Base-by-base conservation (phyloP, 768 basidiomycete species). In the Rhodotorula taiwanensis region DNA sequence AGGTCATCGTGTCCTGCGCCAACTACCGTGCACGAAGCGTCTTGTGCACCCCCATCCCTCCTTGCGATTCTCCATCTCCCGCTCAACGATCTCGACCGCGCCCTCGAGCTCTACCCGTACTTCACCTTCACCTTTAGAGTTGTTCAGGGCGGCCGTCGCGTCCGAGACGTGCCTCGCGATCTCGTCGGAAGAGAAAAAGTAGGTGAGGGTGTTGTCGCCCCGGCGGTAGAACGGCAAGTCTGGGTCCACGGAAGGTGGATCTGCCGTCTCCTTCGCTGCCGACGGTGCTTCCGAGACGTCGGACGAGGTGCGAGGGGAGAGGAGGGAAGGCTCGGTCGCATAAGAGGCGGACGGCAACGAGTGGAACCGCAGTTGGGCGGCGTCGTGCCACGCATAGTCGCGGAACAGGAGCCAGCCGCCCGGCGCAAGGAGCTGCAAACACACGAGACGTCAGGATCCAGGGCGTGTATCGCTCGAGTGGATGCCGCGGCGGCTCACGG, bases 321-420 rank as follows among this genome's bases (percentile, higher is more conserved):
- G 55, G 20, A 66, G 55, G 13, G 69, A 55, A 1, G 64, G 69
- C 21, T 57, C 41, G 9, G 63, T 28, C 10, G 69, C 69, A 55
- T 70, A 70, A 1, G 53, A 52, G 28, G 60, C 55, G 0, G 60
- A 62, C 1, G 68, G 68, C 14, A 63, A 56, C 15, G 63, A 58
- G 54, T 70, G 63, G 52, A 70, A 66, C 15, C 62, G 58, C 1
- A 70, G 44, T 47, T 70, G 68, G 3, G 68, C 63, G 31, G 62
- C 56, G 31, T 70, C 68, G 60, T 66, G 64, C 1, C 66, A 51
- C 0, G 69, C 69, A 39, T 70, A 70, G 47, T 70, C 69, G 5
- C 69, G 69, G 54, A 70, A 54, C 18, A 70, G 39, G 23, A 70
- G 55, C 1, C 54, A 53, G 0, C 64, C 69, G 36, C 69, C 69